phyloP scores from a whole-genome alignment of 306 rosid species.

The Corylus avellana region DNA sequence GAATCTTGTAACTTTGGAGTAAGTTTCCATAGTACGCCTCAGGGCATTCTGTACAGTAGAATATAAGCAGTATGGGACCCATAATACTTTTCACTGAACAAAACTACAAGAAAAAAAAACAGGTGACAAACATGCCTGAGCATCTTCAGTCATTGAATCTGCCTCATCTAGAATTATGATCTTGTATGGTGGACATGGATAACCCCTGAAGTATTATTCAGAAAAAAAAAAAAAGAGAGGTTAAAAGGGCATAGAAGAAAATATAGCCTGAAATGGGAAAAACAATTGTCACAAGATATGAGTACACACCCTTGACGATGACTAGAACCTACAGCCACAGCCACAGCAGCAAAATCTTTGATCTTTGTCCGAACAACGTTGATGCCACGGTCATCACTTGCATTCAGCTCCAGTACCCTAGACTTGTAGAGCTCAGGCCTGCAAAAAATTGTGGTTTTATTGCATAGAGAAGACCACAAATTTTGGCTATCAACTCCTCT shows the following conservation, averaged over 20 bases:
- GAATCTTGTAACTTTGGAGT: conserved; percentile 91
- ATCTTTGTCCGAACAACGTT: conserved; percentile 93
- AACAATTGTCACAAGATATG: neutral
- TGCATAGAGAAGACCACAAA: neutral
- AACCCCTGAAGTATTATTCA: conserved; percentile 49
- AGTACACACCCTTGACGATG: conserved; percentile 53
- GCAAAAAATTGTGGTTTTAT: conserved; percentile 14
- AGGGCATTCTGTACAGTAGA: conserved; percentile 77
- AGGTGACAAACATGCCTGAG: conserved; percentile 61
- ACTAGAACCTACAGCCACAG: conserved; percentile 69
- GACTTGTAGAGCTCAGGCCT: conserved; percentile 89
- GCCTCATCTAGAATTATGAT: conserved; percentile 96
- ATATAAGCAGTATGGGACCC: conserved; percentile 4
- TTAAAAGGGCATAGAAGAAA: conserved; percentile 1
- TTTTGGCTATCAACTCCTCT: neutral
- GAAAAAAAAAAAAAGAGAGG: neutral
- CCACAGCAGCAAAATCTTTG: conserved; percentile 82
- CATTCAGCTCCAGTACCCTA: conserved; percentile 93
- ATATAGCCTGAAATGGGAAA: neutral
- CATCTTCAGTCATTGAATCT: conserved; percentile 98
- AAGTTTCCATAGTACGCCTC: conserved; percentile 92
- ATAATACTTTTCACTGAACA: neutral
- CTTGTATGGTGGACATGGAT: conserved; percentile 91
- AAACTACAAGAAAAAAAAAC: neutral
- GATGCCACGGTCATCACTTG: conserved; percentile 97